Base-by-base conservation (phyloP, 2,329 filamentous ascomycete species). In the Dactylonectria estremocensis region DNA sequence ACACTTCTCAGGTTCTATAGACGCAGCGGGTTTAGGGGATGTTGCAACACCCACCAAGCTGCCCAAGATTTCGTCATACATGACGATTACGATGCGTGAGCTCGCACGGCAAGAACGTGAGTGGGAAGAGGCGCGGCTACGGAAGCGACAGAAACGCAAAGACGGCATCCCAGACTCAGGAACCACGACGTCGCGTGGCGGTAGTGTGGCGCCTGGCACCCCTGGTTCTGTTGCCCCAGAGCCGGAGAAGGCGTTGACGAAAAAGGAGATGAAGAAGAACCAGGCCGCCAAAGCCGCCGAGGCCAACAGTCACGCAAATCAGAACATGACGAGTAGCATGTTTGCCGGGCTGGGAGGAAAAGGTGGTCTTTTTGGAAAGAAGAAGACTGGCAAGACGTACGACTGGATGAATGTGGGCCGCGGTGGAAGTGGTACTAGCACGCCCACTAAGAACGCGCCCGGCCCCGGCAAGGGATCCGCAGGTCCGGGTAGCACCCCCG, bases 261-360 rank as follows among this genome's bases (percentile, higher is more conserved):
- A 98, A 86, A 98, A 98, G 83, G 95, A 97, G 79, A 87, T 86
- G 68, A 90, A 92, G 77, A 94, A 92, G 80, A 92, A 91, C 70
- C 87, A 92, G 72, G 89, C 90, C n/a, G 91, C 94, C 67, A 93
- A 93, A 74, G 88, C 91, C 22, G 92, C 90, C 0, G 94, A 97
- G 76, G 92, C 92, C 18, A 91, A 91, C 66, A 93, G 92, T 71
- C 94, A 95, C 71, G 90, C 91, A 22, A 93, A 92, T 69, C 94
- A 95, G 28, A 97, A 98, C 78, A 87, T 90, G 62, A 97, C 95
- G 0, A 93, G 93, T 61, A 91, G 90, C 69, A 89, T 94, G 84
- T 93, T 93, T 69, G 83, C 85, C 0, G 86, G 88, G 1, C 87
- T 95, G 49, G 92, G 92, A 63, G 86, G 88, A 74, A 87, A 89